phyloP scores from a whole-genome alignment of 1,284 basidiomycete species.

The Porogramme epimiltina region DNA sequence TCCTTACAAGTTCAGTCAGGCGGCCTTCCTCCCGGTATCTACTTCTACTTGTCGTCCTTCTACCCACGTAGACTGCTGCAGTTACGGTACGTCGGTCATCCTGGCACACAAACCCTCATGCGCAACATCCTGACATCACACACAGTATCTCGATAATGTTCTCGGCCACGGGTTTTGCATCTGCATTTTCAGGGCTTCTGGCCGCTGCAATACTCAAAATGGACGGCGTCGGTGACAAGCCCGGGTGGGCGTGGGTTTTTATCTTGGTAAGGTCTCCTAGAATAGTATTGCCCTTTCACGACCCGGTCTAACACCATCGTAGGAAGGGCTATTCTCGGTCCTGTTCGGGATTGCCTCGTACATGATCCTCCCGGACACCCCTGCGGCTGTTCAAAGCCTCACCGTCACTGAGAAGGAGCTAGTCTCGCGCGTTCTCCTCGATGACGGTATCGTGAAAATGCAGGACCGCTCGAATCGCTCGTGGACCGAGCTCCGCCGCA shows the following conservation, averaged over 20 bases:
- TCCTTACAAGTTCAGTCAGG: constrained; percentile 32
- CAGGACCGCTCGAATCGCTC: constrained; percentile 17
- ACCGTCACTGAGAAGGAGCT: constrained; percentile 31
- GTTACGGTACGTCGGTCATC: constrained; percentile 39
- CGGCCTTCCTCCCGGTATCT: constrained; percentile 60
- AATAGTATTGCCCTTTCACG: constrained; percentile 48
- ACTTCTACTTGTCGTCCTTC: constrained; percentile 59
- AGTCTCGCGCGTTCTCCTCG: constrained; percentile 32
- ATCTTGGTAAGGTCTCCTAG: constrained; percentile 52
- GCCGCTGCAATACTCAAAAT: constrained; percentile 59
- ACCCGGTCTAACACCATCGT: constrained; percentile 20
- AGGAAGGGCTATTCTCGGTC: constrained; percentile 44
- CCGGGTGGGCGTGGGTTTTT: constrained; percentile 68
- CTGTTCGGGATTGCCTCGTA: constrained; percentile 37
- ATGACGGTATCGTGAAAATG: constrained; percentile 24
- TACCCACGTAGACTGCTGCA: constrained; percentile 62
- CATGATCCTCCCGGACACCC: constrained; percentile 42
- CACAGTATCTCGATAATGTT: constrained; percentile 60
- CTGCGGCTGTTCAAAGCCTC: constrained; percentile 34
- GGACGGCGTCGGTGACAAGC: constrained; percentile 46
- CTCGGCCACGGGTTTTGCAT: constrained; percentile 53
- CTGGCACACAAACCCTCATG: not conserved
- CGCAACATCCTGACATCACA: not conserved
- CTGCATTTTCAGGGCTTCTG: constrained; percentile 63
- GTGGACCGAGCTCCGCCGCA: constrained; percentile 25